Percentiles rank a stretch among this genome's conserved stretches.
Conservation (phyloP, 352 stramenopile species). For the Globisporangium parvum region DNA sequence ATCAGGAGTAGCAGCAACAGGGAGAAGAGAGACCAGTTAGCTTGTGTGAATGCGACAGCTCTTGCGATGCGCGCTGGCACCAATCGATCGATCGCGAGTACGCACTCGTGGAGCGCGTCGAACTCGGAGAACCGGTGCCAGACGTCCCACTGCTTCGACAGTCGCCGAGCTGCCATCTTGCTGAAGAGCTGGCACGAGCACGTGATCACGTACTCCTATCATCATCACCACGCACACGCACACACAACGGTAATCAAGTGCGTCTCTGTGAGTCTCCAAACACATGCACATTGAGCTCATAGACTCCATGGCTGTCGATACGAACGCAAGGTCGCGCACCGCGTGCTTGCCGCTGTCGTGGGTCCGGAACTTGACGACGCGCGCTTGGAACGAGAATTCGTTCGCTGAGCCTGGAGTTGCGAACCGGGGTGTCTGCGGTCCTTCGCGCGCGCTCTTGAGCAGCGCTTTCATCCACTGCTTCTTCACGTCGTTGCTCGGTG, state of each 20-base stretch:
- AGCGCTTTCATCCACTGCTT: conserved; percentile 51
- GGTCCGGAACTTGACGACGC: conserved; percentile 30
- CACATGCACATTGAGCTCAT: no score
- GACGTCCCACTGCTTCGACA: conserved; percentile 58
- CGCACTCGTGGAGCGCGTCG: conserved; percentile 46
- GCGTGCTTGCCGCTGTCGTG: conserved; percentile 43
- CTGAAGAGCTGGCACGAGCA: conserved; percentile 58
- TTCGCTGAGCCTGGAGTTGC: conserved; percentile 19
- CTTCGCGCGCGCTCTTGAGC: conserved; percentile 34
- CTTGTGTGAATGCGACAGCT: background rate
- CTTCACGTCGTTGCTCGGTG: conserved; percentile 33
- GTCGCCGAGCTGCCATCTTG: conserved; percentile 27
- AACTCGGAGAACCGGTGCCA: conserved; percentile 67
- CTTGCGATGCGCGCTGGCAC: background rate
- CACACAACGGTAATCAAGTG: background rate
- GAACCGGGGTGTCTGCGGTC: conserved; percentile 37
- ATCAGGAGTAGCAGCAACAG: background rate
- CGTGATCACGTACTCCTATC: conserved; percentile 57
- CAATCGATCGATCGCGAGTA: background rate
- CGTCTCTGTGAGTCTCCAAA: no score
- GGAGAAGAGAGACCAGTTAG: background rate
- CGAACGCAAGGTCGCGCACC: conserved; percentile 17
- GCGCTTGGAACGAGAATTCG: conserved; percentile 40
- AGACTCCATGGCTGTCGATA: background rate
- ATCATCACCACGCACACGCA: no score